Evolutionary conservation across 1,284 basidiomycete genomes (phyloP).

Genomic region (Boletus albobrunnescens): DNA sequence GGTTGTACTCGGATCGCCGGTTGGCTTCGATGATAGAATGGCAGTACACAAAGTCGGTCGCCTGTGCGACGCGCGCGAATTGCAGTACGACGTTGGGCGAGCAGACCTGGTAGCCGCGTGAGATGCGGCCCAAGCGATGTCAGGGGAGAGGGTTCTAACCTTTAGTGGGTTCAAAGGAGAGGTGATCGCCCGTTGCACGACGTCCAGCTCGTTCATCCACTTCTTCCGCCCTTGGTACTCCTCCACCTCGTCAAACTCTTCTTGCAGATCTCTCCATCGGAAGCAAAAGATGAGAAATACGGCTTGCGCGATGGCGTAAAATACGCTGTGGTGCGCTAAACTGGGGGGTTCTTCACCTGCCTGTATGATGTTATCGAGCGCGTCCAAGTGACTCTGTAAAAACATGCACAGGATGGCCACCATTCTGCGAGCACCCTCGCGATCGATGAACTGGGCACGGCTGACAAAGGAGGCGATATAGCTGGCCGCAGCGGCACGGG

Average conservation of each 20-base stretch:
- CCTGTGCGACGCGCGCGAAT: constrained; percentile 91
- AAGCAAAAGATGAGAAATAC: constrained; percentile 98
- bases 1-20: constrained; percentile 50
- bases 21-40: constrained; percentile 92
- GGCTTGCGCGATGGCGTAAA: constrained; percentile 92
- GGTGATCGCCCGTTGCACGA: constrained; percentile 79
- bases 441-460: constrained; percentile 83
- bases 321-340: constrained; percentile 64
- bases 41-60: constrained; percentile 92
- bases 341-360: constrained; percentile 37
- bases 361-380: constrained; percentile 55
- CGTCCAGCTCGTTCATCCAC: constrained; percentile 83
- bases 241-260: constrained; percentile 52
- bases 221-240: constrained; percentile 47
- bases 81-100: constrained; percentile 88
- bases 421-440: constrained; percentile 72
- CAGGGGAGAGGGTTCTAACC: no score
- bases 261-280: constrained; percentile 86
- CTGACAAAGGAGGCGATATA: constrained; percentile 93
- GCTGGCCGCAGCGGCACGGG: constrained; percentile 83
- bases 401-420: constrained; percentile 83
- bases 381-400: constrained; percentile 71
- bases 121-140: neutral
- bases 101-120: constrained; percentile 57
- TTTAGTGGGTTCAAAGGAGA: constrained; percentile 89